Evolutionary conservation across 225 moss, liverwort and hornwort genomes (phyloP).

Genomic region (Antitrichia curtipendula): DNA sequence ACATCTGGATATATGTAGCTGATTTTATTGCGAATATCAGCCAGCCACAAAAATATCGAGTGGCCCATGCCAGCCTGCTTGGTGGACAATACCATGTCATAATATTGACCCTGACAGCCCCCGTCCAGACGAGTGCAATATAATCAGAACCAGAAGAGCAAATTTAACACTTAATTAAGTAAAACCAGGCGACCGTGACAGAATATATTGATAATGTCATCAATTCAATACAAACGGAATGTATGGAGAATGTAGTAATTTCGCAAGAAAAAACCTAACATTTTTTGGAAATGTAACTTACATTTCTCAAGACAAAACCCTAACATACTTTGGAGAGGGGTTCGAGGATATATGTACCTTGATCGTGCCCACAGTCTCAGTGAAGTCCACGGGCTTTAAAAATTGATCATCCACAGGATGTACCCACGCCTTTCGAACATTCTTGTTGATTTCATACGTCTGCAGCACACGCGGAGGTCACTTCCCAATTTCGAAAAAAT

Average conservation of each 20-base stretch:
- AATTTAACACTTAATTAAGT: neutral
- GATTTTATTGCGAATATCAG: constrained; percentile 55
- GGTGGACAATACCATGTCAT: constrained; percentile 82
- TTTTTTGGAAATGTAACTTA: neutral
- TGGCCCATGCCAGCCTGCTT: constrained; percentile 72
- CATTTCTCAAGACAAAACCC: neutral
- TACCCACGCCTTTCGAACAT: constrained; percentile 51
- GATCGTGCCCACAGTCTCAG: constrained; percentile 50
- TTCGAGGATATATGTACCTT: constrained; percentile 31
- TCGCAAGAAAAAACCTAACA: neutral
- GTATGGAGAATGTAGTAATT: no score
- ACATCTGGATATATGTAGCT: constrained; percentile 69
- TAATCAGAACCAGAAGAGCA: neutral
- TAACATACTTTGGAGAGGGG: neutral
- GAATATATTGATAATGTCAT: neutral
- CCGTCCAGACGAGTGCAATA: neutral
- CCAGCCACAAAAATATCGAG: constrained; percentile 50
- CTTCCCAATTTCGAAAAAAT: neutral
- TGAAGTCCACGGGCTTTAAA: constrained; percentile 50
- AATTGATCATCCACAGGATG: constrained; percentile 58
- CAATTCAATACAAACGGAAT: neutral
- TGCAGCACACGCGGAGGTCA: neutral
- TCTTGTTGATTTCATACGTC: constrained; percentile 88
- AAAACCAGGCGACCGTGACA: neutral
- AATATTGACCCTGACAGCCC: constrained; percentile 26